Evolutionary conservation across 805 yeast genomes (phyloP), one percentile per base, ranked within the genome.

Genomic region (Saccharomyces eubayanus): DNA sequence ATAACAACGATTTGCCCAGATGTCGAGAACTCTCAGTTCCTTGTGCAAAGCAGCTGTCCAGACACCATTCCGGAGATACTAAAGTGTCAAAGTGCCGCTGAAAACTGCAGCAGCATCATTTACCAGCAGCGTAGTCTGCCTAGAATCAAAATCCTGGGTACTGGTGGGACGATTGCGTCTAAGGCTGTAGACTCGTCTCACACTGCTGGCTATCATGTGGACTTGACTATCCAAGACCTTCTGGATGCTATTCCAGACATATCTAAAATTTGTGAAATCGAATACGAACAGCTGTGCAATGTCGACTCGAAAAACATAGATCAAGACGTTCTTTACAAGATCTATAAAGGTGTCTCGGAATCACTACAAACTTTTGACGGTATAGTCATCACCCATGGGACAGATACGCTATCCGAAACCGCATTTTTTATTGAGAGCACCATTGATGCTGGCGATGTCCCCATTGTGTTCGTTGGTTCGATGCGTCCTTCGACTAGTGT

Each of bases 401-500:
- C 88, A 6, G 88, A 83, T 61, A 80, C 87, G 1, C 73, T 82
- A 72, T 83, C 84, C 51, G 88, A 83, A 63, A 82, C 88, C 6
- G 81, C 86, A 0, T 82, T 83, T 62, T 83, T 83, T 64, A 68
- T 83, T 40, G 85, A 82, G 56, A 69, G 77, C 51, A 71, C 77
- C 5, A 67, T 74, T 48, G 74, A 72, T 53, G 61, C 70, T 53
- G 76, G 76, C 56, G 74, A 73, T 31, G 67, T 82, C 53, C 87
- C 87, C 3, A 78, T 84, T 51, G 88, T 83, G 5, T 71, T 84
- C 65, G 83, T 86, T 49, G 90, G 90, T 1, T 80, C 86, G 5
- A 84, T 84, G 90, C 76, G 89, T 62, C 90, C 90, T 0, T 79
- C 85, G 8, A 81, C 87, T 2, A 80, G 85, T 43, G 77, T 84